phyloP scores from a whole-genome alignment of 2,329 filamentous ascomycete species.

The Pyrenophora teres region DNA sequence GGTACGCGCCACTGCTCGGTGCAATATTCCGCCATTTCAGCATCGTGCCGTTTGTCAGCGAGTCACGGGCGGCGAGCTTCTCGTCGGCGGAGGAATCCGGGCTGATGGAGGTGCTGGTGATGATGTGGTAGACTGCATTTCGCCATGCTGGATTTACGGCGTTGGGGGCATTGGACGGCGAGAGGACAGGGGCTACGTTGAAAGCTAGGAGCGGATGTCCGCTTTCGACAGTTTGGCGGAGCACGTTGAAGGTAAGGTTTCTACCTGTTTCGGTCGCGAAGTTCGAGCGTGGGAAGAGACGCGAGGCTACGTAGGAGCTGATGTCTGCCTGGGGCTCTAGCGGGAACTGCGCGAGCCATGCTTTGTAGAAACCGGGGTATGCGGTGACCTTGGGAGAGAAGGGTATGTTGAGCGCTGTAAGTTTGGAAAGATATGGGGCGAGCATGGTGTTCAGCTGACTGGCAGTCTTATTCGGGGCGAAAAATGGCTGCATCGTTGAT shows the following conservation, averaged over 20 bases:
- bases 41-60: conserved; percentile 31
- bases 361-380: conserved; percentile 32
- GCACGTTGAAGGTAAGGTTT: conserved; percentile 33
- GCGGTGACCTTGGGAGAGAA: conserved; percentile 38
- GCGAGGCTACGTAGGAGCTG: conserved; percentile 17
- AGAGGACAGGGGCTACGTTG: conserved; percentile 24
- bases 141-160: conserved; percentile 35
- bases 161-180: conserved; percentile 26
- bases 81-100: conserved; percentile 1
- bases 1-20: conserved; percentile 31
- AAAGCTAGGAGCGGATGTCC: conserved; percentile 29
- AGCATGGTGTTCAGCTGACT: conserved; percentile 18
- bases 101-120: conserved; percentile 16
- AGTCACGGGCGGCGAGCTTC: conserved; percentile 16
- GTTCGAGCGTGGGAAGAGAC: conserved; percentile 36
- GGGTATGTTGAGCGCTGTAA: conserved; percentile 30
- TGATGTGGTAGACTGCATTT: conserved; percentile 29
- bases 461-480: conserved; percentile 30
- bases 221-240: conserved; percentile 26
- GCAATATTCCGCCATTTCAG: conserved; percentile 32
- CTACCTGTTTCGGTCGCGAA: conserved; percentile 29
- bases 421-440: conserved; percentile 14
- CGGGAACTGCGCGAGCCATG: conserved; percentile 39
- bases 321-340: conserved; percentile 23
- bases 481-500: conserved; percentile 29